These are phyloP conservation scores for Wickerhamomyces canadensis DNA, from an alignment of 805 yeast genomes.

Conservation along the genomic window DNA sequence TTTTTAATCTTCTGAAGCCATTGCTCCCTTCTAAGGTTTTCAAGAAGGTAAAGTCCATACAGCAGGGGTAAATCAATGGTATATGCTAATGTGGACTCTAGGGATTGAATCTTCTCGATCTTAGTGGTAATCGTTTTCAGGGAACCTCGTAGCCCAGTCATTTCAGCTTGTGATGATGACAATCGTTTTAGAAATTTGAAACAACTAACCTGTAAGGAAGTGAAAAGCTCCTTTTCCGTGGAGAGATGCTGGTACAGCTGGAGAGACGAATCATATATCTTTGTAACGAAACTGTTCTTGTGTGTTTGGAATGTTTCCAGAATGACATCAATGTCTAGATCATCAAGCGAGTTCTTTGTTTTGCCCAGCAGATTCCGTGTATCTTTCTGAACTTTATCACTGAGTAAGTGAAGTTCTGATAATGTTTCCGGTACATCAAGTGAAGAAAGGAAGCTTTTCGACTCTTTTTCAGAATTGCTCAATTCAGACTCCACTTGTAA, in stretches of 20 bases:
- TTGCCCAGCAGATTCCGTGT: conserved; percentile 14
- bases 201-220: conserved; percentile 16
- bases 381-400: conserved; percentile 21
- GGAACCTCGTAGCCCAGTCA: conserved; percentile 18
- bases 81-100: conserved; percentile 22
- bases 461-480: conserved; percentile 35
- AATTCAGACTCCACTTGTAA: conserved; percentile 35
- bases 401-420: conserved; percentile 11
- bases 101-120: conserved; percentile 22
- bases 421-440: conserved; percentile 15
- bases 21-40: conserved; percentile 50
- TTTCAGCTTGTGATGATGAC: conserved; percentile 15
- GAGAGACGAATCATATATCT: conserved; percentile 29
- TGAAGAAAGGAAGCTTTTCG: conserved; percentile 24
- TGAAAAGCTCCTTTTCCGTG: conserved; percentile 30
- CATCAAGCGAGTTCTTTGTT: conserved; percentile 11
- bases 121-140: conserved; percentile 13
- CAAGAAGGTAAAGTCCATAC: conserved; percentile 65
- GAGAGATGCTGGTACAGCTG: conserved; percentile 31
- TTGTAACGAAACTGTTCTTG: conserved; percentile 24
- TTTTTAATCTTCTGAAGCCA: conserved; percentile 38
- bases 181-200: conserved; percentile 13
- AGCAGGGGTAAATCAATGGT: conserved; percentile 65
- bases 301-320: conserved; percentile 20
- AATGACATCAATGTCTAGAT: conserved; percentile 17